These are phyloP conservation scores for Neurospora pannonica DNA, from an alignment of 495 filamentous ascomycete genomes.

Conservation along the genomic window DNA sequence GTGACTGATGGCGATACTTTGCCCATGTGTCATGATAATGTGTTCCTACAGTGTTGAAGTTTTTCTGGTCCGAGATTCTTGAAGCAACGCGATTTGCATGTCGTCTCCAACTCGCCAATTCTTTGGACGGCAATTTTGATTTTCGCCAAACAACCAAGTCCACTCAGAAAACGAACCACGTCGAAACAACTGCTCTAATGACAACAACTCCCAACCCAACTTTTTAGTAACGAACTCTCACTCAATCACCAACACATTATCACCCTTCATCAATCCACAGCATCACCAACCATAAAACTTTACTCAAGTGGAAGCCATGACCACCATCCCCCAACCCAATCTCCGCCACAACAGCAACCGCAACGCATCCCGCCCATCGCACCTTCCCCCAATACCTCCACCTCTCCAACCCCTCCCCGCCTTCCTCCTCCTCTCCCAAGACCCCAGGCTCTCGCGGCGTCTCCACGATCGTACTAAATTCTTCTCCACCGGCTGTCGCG, in stretches of 20 bases:
- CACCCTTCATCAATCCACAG: neutral
- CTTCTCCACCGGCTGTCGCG: conserved; percentile 28
- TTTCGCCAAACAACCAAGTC: neutral
- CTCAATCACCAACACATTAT: neutral
- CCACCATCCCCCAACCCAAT: neutral
- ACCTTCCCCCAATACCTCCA: neutral
- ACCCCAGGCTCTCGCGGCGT: conserved; percentile 1
- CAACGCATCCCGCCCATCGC: neutral
- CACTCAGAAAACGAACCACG: neutral
- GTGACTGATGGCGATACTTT: neutral
- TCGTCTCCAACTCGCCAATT: neutral
- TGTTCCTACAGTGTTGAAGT: neutral
- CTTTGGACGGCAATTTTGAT: neutral
- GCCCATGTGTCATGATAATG: neutral
- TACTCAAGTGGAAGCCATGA: neutral
- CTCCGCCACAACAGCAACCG: neutral
- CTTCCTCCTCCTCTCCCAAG: neutral
- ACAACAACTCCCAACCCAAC: too few species aligned
- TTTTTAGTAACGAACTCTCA: too few species aligned
- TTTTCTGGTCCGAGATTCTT: neutral
- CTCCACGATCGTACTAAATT: conserved; percentile 7
- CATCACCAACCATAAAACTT: neutral
- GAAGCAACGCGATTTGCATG: neutral
- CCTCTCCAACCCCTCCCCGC: neutral
- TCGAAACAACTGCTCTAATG: neutral